These are phyloP conservation scores for Penicillium sp. DNA, from an alignment of 2,329 filamentous ascomycete genomes.

Conservation along the genomic window DNA sequence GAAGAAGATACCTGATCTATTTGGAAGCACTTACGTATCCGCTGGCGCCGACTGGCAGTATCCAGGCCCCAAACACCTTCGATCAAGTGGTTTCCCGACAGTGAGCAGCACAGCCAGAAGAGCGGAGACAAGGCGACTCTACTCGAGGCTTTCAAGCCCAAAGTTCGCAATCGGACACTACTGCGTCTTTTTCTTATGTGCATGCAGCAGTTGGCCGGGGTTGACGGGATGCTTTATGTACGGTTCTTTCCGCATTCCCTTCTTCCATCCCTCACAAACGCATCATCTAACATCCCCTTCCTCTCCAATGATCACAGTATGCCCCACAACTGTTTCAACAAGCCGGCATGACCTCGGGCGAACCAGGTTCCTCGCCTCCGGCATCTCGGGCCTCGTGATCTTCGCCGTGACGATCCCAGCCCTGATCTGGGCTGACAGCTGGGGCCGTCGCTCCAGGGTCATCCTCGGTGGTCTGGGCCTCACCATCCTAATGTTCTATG, in stretches of 20 bases:
- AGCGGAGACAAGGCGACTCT: slow-evolving; percentile 2
- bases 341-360: slow-evolving; percentile 57
- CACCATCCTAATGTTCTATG: slow-evolving; percentile 29
- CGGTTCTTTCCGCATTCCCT: background rate
- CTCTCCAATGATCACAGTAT: slow-evolving; percentile 45
- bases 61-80: slow-evolving; percentile 3
- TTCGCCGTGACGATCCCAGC: slow-evolving; percentile 60
- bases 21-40: background rate
- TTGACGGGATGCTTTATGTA: slow-evolving; percentile 64
- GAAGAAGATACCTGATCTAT: slow-evolving; percentile 11
- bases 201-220: slow-evolving; percentile 63
- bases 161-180: slow-evolving; percentile 51
- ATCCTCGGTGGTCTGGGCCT: slow-evolving; percentile 57
- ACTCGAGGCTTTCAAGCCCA: slow-evolving; percentile 37
- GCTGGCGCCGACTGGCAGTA: background rate
- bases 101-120: no score
- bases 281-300: background rate
- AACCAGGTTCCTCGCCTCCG: slow-evolving; percentile 62
- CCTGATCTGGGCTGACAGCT: slow-evolving; percentile 58
- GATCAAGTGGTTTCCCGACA: slow-evolving; percentile 14
- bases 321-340: slow-evolving; percentile 62
- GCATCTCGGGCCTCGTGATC: slow-evolving; percentile 61
- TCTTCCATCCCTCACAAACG: background rate
- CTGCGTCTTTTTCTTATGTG: slow-evolving; percentile 60
- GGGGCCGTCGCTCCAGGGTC: slow-evolving; percentile 58